Evolutionary conservation across 139 green algal genomes (phyloP), one percentile per base, ranked within the genome.

Genomic region (Picochlorum sp.): DNA sequence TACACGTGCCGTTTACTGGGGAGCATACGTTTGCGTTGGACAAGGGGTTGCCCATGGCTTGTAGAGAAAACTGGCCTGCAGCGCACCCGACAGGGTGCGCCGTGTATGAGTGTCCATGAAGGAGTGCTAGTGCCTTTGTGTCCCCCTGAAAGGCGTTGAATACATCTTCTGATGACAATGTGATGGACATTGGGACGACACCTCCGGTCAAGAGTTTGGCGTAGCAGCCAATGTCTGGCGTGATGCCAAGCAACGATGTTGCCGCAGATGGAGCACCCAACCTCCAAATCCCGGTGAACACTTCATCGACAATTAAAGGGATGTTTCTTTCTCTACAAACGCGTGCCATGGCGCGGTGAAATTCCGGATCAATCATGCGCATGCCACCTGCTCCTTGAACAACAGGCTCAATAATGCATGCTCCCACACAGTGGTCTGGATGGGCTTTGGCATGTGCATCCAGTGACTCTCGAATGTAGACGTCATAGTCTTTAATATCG

Each of bases 91-190:
- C 72, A 41, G 93, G 81, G 75, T 96, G 89, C 3, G 86, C 93
- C 0, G 90, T 94, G 84, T 98, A 98, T 10, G 90, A 97, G 78
- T 98, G 93, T n/a, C 93, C 93, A 72, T 98, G 93, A 50, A 98
- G 77, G 59, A 98, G 77, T 2, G 91, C 90, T n/a, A 93, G 70
- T 28, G 77, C 21, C 73, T 95, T 85, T 49, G 16, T 65, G 31
- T 77, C 65, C 13, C 65, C 65, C 72, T 63, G 34, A 69, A 98
- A 98, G 0, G 88, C 81, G 3, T 83, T 41, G 64, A 97, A 98
- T 23, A 97, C 81, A 2, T 67, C 76, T 38, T 83, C 72, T 2
- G 58, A 86, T 1, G 89, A 77, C 28, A 97, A 73, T 0, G 94
- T 99, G 4, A 77, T 84, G 1, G 91, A 81, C 77, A 97, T 73